phyloP scores from a whole-genome alignment of 345 rosid genomes.

The Brassica incana region DNA sequence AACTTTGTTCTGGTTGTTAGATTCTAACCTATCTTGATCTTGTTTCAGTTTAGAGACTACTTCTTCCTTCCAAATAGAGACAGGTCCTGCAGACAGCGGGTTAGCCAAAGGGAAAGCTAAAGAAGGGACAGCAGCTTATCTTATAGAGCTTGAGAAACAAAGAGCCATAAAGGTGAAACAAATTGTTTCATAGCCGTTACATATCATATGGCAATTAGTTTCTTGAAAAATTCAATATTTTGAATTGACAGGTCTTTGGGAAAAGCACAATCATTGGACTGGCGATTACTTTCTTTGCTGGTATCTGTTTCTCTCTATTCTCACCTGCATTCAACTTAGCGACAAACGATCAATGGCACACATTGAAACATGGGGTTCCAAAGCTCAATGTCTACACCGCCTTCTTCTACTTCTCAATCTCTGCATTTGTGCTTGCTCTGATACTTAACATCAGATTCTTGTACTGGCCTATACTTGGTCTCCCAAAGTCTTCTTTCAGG shows the following conservation, averaged over 20 bases:
- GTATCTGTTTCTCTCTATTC: constrained; percentile 77
- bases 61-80: constrained; percentile 29
- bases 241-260: constrained; percentile 59
- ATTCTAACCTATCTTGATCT: constrained; percentile 14
- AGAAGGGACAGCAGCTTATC: constrained; percentile 60
- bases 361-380: constrained; percentile 70
- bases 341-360: constrained; percentile 80
- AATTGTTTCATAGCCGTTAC: not conserved
- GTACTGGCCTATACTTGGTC: constrained; percentile 56
- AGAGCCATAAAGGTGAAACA: constrained; percentile 70
- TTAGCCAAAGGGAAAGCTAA: constrained; percentile 45
- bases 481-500: constrained; percentile 63
- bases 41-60: constrained; percentile 44
- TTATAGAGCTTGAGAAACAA: constrained; percentile 69
- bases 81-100: constrained; percentile 25
- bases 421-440: constrained; percentile 59
- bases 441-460: constrained; percentile 62
- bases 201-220: not conserved
- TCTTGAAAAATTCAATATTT: not conserved
- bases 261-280: constrained; percentile 65
- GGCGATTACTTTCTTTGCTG: constrained; percentile 65
- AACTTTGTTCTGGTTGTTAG: not conserved
- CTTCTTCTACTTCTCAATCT: constrained; percentile 72
- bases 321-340: constrained; percentile 91
- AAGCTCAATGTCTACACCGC: constrained; percentile 71